These are phyloP conservation scores for Choiromyces venosus DNA, from an alignment of 495 filamentous ascomycete species.

Conservation along the genomic window DNA sequence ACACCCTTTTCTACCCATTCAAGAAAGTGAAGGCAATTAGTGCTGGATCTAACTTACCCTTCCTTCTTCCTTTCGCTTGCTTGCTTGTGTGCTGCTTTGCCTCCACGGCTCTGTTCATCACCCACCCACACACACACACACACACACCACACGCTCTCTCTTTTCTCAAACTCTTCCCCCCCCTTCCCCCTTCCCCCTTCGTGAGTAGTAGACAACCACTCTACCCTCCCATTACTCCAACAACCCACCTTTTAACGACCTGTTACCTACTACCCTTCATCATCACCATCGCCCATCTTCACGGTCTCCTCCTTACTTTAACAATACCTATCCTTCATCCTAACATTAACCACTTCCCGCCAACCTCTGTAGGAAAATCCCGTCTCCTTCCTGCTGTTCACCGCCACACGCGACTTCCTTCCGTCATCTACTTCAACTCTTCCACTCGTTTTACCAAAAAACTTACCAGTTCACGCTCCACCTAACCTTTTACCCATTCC, in stretches of 20 bases:
- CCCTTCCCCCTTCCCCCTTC: conserved; percentile 5
- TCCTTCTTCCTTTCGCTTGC: not conserved
- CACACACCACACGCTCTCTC: conserved; percentile 8
- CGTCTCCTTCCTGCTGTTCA: not conserved
- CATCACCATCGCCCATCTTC: not conserved
- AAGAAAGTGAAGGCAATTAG: not conserved
- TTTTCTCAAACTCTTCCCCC: not conserved
- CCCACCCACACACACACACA: conserved; percentile 15
- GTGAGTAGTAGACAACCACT: not conserved
- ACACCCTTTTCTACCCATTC: not conserved
- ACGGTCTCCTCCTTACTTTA: not conserved
- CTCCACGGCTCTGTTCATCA: conserved; percentile 16
- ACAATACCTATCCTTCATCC: not conserved
- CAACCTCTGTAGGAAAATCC: not conserved
- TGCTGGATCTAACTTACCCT: not conserved
- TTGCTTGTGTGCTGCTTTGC: conserved; percentile 20
- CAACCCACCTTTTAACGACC: not conserved
- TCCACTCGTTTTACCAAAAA: not conserved
- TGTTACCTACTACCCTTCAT: not conserved
- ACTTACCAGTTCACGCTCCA: not conserved
- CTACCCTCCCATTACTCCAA: not conserved
- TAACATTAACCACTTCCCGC: not conserved
- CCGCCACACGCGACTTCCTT: conserved; percentile 1
- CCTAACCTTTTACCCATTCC: not conserved
- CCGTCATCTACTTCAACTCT: not conserved